Conservation (phyloP, 2,329 filamentous ascomycete species). For the Ophiostoma australiae region DNA sequence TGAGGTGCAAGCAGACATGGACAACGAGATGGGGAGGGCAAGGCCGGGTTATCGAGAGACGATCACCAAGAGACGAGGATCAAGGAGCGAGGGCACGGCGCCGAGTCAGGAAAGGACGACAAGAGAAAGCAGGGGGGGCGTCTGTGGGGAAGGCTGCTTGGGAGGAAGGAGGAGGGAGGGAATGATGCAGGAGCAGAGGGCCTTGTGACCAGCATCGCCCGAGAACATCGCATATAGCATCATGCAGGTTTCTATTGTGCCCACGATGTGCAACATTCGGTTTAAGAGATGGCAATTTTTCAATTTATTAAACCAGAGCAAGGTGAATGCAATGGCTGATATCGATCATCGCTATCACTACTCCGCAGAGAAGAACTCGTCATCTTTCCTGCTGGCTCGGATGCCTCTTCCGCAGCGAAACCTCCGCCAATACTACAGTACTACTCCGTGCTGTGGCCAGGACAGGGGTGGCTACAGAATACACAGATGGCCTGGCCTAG, state of each 20-base stretch:
- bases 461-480: constrained; percentile 5
- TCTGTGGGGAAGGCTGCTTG: not conserved
- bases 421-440: constrained; percentile 1
- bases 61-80: not conserved
- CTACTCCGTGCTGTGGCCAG: not conserved
- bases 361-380: not conserved
- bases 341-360: not conserved
- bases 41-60: not conserved
- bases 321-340: not conserved
- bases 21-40: not conserved
- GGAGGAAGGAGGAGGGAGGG: not conserved
- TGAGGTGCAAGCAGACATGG: not conserved
- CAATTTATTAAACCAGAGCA: too few relatives aligned
- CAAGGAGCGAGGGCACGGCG: not conserved
- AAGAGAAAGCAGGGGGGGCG: not conserved
- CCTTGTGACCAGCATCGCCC: not conserved
- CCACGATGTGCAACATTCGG: too few relatives aligned
- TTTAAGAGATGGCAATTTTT: too few relatives aligned
- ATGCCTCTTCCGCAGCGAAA: not conserved
- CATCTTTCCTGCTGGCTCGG: not conserved
- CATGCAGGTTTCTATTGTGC: not conserved
- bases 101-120: not conserved
- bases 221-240: too few relatives aligned
- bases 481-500: too few relatives aligned
- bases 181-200: not conserved